Conservation (phyloP, 2,329 filamentous ascomycete species). For the Calycina marina region DNA sequence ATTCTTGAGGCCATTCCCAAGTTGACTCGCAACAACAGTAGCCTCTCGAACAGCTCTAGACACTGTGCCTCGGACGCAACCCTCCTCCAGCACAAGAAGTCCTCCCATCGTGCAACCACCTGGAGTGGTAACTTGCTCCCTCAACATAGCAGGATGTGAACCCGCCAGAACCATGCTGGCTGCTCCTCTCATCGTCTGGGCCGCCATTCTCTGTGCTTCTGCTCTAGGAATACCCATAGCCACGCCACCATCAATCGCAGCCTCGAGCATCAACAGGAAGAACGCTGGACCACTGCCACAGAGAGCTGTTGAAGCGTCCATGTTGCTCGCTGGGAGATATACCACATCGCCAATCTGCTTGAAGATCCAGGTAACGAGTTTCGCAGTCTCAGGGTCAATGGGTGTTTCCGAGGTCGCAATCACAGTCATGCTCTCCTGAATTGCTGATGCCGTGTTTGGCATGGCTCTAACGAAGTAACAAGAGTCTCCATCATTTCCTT, state of each 20-base stretch:
- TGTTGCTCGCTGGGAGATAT: constrained; percentile 47
- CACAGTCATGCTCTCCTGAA: constrained; percentile 72
- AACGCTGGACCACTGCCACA: constrained; percentile 66
- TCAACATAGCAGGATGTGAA: constrained; percentile 60
- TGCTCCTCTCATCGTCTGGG: constrained; percentile 63
- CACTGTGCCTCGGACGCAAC: constrained; percentile 50
- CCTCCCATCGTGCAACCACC: constrained; percentile 69
- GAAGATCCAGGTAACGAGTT: constrained; percentile 64
- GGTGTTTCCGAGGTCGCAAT: constrained; percentile 49
- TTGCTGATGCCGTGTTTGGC: constrained; percentile 70
- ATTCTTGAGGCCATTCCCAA: constrained; percentile 35
- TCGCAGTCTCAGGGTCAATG: constrained; percentile 35
- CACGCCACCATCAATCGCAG: constrained; percentile 61
- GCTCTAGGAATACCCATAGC: constrained; percentile 62
- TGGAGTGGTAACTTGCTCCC: constrained; percentile 64
- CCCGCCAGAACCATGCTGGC: constrained; percentile 52
- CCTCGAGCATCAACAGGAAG: constrained; percentile 61
- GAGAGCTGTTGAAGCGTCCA: constrained; percentile 62
- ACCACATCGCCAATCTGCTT: constrained; percentile 56
- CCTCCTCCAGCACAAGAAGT: constrained; percentile 59
- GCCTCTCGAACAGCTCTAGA: constrained; percentile 57
- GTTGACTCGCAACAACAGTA: constrained; percentile 51
- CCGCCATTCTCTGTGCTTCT: constrained; percentile 63
- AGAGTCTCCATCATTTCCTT: constrained; percentile 26
- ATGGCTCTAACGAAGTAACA: constrained; percentile 64